A percentile compares a stretch with the other conserved stretches of the same genome.
phyloP scores from a whole-genome alignment of 352 stramenopile species.

The Pythium brachiatum region DNA sequence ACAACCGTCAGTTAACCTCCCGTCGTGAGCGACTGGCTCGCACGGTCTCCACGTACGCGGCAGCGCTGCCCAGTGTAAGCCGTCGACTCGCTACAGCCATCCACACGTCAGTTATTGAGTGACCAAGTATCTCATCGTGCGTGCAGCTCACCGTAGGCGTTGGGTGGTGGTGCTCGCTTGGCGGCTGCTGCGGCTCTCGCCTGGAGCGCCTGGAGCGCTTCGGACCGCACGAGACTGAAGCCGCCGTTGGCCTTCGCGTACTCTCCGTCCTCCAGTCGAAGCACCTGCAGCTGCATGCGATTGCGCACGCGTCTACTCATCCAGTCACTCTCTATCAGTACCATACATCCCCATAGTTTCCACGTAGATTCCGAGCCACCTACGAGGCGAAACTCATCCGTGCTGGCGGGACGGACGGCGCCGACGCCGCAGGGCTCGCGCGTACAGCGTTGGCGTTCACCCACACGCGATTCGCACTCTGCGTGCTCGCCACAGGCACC shows the following conservation, averaged over 20 bases:
- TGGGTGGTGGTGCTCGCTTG: not conserved
- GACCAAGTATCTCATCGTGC: too few relatives aligned
- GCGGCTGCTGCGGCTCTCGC: slow-evolving; percentile 7
- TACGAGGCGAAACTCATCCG: slow-evolving; percentile 19
- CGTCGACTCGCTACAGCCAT: not conserved
- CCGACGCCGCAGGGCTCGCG: not conserved
- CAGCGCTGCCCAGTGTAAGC: not conserved
- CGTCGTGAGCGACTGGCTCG: not conserved
- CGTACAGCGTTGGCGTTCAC: not conserved
- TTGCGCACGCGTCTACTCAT: slow-evolving; percentile 29
- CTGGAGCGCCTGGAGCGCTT: slow-evolving; percentile 46
- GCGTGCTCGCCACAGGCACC: not conserved
- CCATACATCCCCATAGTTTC: not conserved
- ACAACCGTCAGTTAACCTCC: not conserved
- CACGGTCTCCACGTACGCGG: not conserved
- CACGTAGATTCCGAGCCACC: not conserved
- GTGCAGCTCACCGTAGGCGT: not conserved
- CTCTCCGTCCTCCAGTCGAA: slow-evolving; percentile 62
- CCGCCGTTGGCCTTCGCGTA: slow-evolving; percentile 73
- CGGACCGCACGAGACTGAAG: slow-evolving; percentile 66
- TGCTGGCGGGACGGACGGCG: not conserved
- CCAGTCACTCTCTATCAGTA: not conserved
- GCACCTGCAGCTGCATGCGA: slow-evolving; percentile 49
- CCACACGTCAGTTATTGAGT: not conserved
- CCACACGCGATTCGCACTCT: slow-evolving; percentile 35